Conservation (phyloP, 179 eudicot genomes). For the Heliamphora pulchella region DNA sequence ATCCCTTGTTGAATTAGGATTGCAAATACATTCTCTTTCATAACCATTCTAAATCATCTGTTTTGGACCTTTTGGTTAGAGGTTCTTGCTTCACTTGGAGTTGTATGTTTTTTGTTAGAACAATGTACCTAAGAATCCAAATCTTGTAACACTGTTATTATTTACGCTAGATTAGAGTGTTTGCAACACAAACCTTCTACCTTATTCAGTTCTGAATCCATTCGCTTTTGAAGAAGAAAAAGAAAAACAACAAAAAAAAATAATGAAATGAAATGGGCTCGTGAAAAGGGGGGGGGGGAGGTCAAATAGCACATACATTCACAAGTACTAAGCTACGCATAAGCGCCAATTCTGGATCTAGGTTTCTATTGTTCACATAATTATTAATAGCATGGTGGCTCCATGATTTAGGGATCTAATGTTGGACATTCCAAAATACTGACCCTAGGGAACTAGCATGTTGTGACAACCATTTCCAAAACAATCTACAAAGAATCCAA, state of each 20-base stretch:
- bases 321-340: slow-evolving; percentile 1
- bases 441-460: background rate
- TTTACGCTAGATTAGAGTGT: background rate
- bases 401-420: slow-evolving; percentile 1
- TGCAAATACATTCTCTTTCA: background rate
- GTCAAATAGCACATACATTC: background rate
- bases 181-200: background rate
- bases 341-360: background rate
- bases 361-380: background rate
- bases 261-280: background rate
- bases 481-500: background rate
- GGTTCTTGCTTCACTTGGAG: too few species aligned
- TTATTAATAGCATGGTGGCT: background rate
- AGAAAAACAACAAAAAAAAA: background rate
- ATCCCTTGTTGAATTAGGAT: background rate
- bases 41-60: too few species aligned
- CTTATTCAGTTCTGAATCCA: background rate
- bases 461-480: slow-evolving; percentile 1
- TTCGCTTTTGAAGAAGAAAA: background rate
- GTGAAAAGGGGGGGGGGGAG: too few species aligned
- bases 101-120: background rate
- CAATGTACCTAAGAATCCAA: background rate
- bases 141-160: background rate
- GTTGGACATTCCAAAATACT: background rate
- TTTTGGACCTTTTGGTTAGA: too few species aligned